These are phyloP conservation scores for Edaphochlamys debaryana DNA, from an alignment of 139 green algal genomes.

Conservation along the genomic window DNA sequence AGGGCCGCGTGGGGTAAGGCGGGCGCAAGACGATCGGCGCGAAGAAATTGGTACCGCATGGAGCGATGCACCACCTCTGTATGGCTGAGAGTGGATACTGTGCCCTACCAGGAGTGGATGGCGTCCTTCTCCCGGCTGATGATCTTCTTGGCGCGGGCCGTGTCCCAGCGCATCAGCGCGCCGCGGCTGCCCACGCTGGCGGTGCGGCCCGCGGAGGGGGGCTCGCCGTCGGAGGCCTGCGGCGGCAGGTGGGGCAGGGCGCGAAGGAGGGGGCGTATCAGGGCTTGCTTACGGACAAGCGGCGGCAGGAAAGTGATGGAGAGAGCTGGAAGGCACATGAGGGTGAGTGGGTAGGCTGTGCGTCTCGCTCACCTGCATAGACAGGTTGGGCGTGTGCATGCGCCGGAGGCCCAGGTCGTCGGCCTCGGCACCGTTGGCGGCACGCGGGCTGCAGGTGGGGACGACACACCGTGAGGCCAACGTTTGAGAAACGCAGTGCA, in stretches of 20 bases:
- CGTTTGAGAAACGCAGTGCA: too few relatives aligned
- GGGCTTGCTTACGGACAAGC: too few relatives aligned
- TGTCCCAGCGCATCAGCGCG: constrained; percentile 20
- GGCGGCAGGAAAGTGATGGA: too few relatives aligned
- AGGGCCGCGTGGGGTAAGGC: too few relatives aligned
- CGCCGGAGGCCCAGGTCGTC: constrained; percentile 9
- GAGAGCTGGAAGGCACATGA: neutral
- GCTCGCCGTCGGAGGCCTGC: constrained; percentile 22
- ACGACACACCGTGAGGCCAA: too few relatives aligned
- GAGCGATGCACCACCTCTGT: too few relatives aligned
- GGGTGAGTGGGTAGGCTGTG: neutral
- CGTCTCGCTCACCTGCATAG: neutral
- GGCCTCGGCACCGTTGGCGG: neutral
- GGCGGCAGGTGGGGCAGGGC: neutral
- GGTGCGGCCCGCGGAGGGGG: neutral
- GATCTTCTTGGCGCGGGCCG: constrained; percentile 31
- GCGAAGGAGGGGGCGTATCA: too few relatives aligned
- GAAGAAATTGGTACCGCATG: too few relatives aligned
- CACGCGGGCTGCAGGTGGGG: neutral
- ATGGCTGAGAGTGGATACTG: too few relatives aligned
- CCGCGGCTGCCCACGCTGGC: constrained; percentile 31
- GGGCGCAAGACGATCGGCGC: too few relatives aligned
- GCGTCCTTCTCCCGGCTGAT: constrained; percentile 41
- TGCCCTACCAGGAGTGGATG: constrained; percentile 22
- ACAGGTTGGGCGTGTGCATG: constrained; percentile 27